Evolutionary conservation across 2,329 filamentous ascomycete species (phyloP).

Genomic region (Ceratocystis papillata): DNA sequence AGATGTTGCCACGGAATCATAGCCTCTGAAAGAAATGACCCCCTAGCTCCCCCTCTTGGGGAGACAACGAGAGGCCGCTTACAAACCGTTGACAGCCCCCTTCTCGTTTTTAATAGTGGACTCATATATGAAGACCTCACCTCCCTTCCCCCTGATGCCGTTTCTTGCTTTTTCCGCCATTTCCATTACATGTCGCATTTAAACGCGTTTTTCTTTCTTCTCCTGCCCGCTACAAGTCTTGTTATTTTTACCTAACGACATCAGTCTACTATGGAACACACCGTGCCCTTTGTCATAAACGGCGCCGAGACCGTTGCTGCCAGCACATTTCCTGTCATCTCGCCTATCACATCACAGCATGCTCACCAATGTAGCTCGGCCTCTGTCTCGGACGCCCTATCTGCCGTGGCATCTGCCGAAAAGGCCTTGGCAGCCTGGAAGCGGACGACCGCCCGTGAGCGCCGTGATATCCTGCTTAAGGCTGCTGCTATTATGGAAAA

Average conservation of each 20-base stretch:
- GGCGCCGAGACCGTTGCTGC: constrained; percentile 37
- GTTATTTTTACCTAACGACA: background rate
- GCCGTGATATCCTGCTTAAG: constrained; percentile 59
- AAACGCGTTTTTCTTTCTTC: too few species aligned
- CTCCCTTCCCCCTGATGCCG: background rate
- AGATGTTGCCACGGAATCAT: constrained; percentile 1
- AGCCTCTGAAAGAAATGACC: background rate
- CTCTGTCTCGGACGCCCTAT: constrained; percentile 44
- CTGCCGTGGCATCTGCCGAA: constrained; percentile 46
- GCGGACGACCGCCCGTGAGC: constrained; percentile 46
- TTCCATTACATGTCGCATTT: background rate
- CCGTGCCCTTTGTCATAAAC: constrained; percentile 37
- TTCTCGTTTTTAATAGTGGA: background rate
- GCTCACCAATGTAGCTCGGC: constrained; percentile 48
- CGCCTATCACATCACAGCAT: constrained; percentile 43
- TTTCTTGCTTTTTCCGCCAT: background rate
- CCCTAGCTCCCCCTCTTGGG: background rate
- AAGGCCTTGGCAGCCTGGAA: constrained; percentile 60
- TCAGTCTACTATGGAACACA: constrained; percentile 2
- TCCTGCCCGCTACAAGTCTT: background rate
- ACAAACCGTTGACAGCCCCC: background rate
- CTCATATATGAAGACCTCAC: background rate
- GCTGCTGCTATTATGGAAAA: constrained; percentile 53
- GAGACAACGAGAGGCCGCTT: background rate
- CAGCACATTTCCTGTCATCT: constrained; percentile 45